phyloP scores from a whole-genome alignment of 2,329 filamentous ascomycete genomes.

The Trematosphaeria pertusa region DNA sequence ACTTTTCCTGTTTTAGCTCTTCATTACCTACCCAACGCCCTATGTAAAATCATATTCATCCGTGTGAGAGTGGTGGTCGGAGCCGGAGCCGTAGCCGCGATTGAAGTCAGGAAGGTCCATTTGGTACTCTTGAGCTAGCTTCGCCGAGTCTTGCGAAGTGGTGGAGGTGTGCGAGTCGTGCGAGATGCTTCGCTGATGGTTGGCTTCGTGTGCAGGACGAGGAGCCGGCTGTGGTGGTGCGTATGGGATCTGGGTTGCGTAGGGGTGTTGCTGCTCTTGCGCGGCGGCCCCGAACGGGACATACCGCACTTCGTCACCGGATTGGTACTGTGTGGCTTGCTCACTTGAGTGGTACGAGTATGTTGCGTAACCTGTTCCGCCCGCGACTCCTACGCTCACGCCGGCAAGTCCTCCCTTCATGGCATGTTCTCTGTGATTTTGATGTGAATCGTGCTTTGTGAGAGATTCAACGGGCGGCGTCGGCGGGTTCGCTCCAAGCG shows the following conservation, averaged over 20 bases:
- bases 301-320: not conserved
- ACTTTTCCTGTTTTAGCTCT: no score
- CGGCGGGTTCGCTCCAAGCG: conserved; percentile 7
- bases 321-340: not conserved
- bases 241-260: not conserved
- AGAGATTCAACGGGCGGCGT: not conserved
- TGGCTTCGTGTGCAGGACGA: conserved; percentile 5
- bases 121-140: conserved; percentile 35
- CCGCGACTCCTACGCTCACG: not conserved
- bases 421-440: not conserved
- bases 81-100: conserved; percentile 29
- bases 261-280: conserved; percentile 2
- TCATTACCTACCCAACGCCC: no score
- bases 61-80: no score
- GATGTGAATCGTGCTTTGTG: conserved; percentile 14
- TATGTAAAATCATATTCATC: no score
- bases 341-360: not conserved
- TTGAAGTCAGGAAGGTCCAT: conserved; percentile 26
- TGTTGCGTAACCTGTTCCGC: not conserved
- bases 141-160: conserved; percentile 23
- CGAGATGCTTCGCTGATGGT: conserved; percentile 22
- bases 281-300: not conserved
- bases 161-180: conserved; percentile 16
- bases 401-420: not conserved
- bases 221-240: not conserved